These are phyloP conservation scores for Aspergillus sclerotioniger DNA, from an alignment of 495 filamentous ascomycete species.

Conservation along the genomic window DNA sequence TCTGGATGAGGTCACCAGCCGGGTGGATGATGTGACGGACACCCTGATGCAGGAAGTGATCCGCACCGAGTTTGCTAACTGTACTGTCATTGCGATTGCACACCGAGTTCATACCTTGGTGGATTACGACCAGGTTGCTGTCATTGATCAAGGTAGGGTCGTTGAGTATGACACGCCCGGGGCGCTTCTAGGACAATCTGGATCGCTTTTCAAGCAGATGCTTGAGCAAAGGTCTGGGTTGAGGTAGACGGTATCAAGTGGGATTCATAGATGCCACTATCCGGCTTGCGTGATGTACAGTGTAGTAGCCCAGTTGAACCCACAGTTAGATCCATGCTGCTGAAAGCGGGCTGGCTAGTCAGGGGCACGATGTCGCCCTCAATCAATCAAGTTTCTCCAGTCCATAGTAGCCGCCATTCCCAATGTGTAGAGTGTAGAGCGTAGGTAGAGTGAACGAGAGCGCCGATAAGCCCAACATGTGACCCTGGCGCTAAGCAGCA, in stretches of 20 bases:
- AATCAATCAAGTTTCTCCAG: no score
- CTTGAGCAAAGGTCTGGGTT: neutral
- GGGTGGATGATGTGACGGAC: conserved; percentile 48
- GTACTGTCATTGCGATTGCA: conserved; percentile 54
- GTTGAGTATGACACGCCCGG: conserved; percentile 7
- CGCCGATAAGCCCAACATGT: neutral
- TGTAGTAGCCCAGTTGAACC: no score
- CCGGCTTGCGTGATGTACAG: no score
- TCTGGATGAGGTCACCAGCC: conserved; percentile 28
- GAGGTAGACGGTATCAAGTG: no score
- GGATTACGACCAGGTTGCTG: conserved; percentile 37
- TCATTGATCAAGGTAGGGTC: conserved; percentile 30
- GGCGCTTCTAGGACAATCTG: neutral
- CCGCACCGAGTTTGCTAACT: conserved; percentile 43
- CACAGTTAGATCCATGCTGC: no score
- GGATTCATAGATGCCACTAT: no score
- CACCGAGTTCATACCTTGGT: conserved; percentile 50
- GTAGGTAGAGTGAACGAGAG: no score
- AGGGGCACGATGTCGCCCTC: no score
- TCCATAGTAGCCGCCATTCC: no score
- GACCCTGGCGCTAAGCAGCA: neutral
- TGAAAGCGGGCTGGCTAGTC: no score
- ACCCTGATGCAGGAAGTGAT: conserved; percentile 48
- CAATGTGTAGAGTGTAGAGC: no score
- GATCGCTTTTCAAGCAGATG: conserved; percentile 7